Evolutionary conservation across 2,329 filamentous ascomycete species (phyloP).

Genomic region (Tolypocladium ophioglossoides): DNA sequence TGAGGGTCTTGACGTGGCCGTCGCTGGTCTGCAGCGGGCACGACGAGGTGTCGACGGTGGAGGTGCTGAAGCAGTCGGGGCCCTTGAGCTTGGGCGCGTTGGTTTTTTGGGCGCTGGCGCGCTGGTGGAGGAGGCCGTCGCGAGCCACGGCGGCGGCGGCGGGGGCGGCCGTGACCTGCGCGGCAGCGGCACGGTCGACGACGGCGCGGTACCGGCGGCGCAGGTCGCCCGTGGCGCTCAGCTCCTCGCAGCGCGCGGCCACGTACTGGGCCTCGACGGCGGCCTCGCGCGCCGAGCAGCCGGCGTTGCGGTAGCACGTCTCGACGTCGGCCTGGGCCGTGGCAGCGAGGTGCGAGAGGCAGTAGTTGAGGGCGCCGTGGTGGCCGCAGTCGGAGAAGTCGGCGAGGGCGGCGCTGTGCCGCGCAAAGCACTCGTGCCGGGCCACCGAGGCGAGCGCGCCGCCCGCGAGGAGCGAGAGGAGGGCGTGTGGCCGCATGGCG

Average conservation of each 20-base stretch:
- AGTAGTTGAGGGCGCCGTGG: conserved; percentile 28
- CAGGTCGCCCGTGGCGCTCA: conserved; percentile 14
- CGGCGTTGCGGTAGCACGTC: conserved; percentile 23
- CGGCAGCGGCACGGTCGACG: not conserved
- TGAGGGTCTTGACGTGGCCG: conserved; percentile 19
- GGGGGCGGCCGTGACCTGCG: not conserved
- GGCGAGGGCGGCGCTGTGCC: conserved; percentile 27
- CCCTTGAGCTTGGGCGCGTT: conserved; percentile 8
- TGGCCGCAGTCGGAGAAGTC: conserved; percentile 30
- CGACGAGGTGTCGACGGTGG: conserved; percentile 19
- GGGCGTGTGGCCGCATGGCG: not conserved
- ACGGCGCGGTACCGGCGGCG: conserved; percentile 16
- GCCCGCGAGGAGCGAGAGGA: conserved; percentile 18
- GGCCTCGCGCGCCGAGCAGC: conserved; percentile 22
- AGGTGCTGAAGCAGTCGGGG: conserved; percentile 26
- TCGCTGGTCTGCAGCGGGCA: conserved; percentile 30
- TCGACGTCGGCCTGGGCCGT: conserved; percentile 23
- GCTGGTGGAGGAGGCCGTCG: conserved; percentile 7
- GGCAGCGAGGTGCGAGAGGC: conserved; percentile 25
- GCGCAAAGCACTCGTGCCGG: conserved; percentile 27
- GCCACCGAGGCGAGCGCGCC: conserved; percentile 19
- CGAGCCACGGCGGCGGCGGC: not conserved
- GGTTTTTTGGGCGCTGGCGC: conserved; percentile 7
- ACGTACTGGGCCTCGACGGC: conserved; percentile 16
- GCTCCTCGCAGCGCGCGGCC: conserved; percentile 20